phyloP scores from a whole-genome alignment of 2,329 filamentous ascomycete genomes.

The Lasiodiplodia theobromae region DNA sequence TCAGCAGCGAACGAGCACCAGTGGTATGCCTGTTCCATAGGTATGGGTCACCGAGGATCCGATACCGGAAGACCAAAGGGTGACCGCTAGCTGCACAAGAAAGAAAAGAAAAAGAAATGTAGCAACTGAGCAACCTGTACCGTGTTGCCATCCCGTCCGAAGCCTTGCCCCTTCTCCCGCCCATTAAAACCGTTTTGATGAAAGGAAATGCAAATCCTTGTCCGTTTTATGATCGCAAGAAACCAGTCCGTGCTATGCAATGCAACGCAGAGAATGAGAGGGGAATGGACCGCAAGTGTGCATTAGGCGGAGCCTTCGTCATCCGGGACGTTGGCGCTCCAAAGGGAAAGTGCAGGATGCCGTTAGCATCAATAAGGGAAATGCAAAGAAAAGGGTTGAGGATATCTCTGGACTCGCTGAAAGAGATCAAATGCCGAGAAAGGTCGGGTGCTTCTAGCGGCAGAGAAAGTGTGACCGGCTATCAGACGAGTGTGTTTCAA shows the following conservation, averaged over 20 bases:
- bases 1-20: not conserved
- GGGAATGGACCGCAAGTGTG: not conserved
- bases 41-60: not conserved
- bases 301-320: not conserved
- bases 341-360: not conserved
- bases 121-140: not conserved
- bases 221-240: not conserved
- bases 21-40: not conserved
- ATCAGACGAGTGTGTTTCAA: not conserved
- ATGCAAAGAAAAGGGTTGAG: not conserved
- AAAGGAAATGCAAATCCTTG: not conserved
- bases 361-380: not conserved
- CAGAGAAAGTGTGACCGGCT: not conserved
- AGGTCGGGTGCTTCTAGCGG: not conserved
- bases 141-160: not conserved
- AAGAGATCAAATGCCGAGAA: not conserved
- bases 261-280: conserved; percentile 4
- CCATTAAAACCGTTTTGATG: not conserved
- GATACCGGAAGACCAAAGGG: not conserved
- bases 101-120: not conserved
- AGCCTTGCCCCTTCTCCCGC: not conserved
- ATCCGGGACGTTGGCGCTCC: not conserved
- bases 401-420: not conserved
- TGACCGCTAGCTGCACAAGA: not conserved
- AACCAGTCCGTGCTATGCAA: conserved; percentile 14